Conservation (phyloP, 306 rosid species). For the Dryas alaskensis region DNA sequence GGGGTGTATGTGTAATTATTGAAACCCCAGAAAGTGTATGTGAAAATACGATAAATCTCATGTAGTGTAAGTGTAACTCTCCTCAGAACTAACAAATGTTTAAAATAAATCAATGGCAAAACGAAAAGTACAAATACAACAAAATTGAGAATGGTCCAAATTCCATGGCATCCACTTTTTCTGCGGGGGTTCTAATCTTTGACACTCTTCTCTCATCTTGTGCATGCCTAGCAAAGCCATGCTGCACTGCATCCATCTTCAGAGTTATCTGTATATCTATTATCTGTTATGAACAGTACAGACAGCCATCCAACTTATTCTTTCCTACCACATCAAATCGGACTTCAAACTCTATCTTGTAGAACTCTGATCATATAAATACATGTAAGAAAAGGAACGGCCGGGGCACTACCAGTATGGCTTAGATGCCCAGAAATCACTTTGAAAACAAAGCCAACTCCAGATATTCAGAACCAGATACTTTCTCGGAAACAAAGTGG, state of each 20-base stretch:
- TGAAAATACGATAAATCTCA: too few species aligned
- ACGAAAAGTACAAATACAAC: neutral
- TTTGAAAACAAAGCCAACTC: neutral
- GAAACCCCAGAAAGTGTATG: too few species aligned
- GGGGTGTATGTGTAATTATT: too few species aligned
- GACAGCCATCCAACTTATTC: neutral
- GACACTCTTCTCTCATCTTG: neutral
- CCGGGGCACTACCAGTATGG: neutral
- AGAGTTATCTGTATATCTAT: neutral
- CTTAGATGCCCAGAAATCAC: neutral
- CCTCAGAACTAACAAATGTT: neutral
- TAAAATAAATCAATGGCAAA: neutral
- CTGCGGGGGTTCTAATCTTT: neutral
- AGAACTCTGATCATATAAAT: neutral
- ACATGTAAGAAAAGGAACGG: neutral
- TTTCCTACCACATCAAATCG: neutral
- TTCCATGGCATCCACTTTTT: neutral
- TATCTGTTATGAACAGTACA: neutral
- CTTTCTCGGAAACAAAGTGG: conserved; percentile 21
- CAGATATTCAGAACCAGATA: neutral
- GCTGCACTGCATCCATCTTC: neutral
- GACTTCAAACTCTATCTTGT: neutral
- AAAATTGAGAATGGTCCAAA: neutral
- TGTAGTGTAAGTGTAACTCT: too few species aligned
- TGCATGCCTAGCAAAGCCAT: neutral